Evolutionary conservation across 129 eudicot species (phyloP).

Genomic region (Lonicera japonica): DNA sequence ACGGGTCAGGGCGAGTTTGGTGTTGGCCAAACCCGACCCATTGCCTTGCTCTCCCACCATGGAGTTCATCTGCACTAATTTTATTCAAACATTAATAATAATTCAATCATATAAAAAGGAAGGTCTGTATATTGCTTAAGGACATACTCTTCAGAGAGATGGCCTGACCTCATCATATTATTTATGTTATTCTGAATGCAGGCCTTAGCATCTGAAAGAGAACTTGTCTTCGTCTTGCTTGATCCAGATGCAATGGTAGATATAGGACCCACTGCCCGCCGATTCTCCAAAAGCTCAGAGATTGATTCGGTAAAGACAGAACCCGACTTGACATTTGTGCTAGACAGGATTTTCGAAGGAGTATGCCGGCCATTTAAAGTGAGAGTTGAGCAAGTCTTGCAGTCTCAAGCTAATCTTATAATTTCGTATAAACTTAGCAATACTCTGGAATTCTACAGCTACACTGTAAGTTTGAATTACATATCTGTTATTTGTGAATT

Average conservation of each 20-base stretch:
- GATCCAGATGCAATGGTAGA: slow-evolving; percentile 81
- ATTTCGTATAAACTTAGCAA: slow-evolving; percentile 84
- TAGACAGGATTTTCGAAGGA: slow-evolving; percentile 96
- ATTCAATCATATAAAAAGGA: no score
- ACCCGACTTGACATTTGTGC: slow-evolving; percentile 76
- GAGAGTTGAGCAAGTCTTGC: slow-evolving; percentile 97
- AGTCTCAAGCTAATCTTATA: slow-evolving; percentile 89
- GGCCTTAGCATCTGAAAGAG: slow-evolving; percentile 99
- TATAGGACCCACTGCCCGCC: slow-evolving; percentile 68
- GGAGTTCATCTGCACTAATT: no score
- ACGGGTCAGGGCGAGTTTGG: no score
- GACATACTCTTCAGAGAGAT: no score
- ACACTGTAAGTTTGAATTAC: slow-evolving; percentile 50
- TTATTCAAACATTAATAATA: no score
- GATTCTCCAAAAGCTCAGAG: slow-evolving; percentile 45
- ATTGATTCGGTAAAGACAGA: slow-evolving; percentile 50
- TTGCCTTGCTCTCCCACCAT: no score
- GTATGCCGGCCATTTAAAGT: slow-evolving; percentile 95
- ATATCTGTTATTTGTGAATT: background rate
- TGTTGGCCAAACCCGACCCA: no score
- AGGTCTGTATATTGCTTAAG: no score
- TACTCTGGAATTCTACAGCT: slow-evolving; percentile 88
- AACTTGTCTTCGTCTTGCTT: slow-evolving; percentile 86
- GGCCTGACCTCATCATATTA: background rate
- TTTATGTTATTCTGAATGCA: slow-evolving; percentile 18